Conservation (phyloP, 805 yeast species). For the Candida stauntonica region DNA sequence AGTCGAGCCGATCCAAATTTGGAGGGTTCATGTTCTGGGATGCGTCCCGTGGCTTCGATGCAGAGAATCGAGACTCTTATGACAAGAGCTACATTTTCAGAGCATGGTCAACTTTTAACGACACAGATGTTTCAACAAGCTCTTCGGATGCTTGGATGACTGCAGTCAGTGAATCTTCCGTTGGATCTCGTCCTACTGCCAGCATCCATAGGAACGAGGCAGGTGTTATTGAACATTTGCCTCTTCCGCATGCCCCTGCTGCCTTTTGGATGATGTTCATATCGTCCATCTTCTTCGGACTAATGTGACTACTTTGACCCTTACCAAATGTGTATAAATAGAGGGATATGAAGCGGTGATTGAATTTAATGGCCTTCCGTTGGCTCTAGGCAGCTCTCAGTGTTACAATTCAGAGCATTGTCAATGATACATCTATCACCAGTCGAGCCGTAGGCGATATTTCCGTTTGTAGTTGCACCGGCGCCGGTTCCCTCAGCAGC, state of each 20-base stretch:
- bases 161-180: conserved; percentile 1
- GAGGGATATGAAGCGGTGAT: not conserved
- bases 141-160: conserved; percentile 15
- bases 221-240: too few species aligned
- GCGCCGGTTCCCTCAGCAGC: conserved; percentile 1
- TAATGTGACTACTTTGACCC: too few species aligned
- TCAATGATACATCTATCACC: conserved; percentile 45
- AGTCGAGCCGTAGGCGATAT: conserved; percentile 31
- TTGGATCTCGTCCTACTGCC: not conserved
- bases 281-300: not conserved
- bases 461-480: conserved; percentile 8
- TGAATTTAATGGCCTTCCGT: not conserved
- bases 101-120: conserved; percentile 21
- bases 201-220: not conserved
- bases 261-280: not conserved
- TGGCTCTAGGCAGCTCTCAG: conserved; percentile 36
- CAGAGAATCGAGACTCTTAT: conserved; percentile 31
- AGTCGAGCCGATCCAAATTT: conserved; percentile 34
- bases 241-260: not conserved
- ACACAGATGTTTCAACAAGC: conserved; percentile 1
- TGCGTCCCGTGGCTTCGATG: conserved; percentile 65
- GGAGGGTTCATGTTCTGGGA: conserved; percentile 95
- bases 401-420: conserved; percentile 48
- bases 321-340: too few species aligned
- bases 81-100: conserved; percentile 22